Base-by-base conservation (phyloP, 2,329 filamentous ascomycete genomes). In the Cercospora sojina region DNA sequence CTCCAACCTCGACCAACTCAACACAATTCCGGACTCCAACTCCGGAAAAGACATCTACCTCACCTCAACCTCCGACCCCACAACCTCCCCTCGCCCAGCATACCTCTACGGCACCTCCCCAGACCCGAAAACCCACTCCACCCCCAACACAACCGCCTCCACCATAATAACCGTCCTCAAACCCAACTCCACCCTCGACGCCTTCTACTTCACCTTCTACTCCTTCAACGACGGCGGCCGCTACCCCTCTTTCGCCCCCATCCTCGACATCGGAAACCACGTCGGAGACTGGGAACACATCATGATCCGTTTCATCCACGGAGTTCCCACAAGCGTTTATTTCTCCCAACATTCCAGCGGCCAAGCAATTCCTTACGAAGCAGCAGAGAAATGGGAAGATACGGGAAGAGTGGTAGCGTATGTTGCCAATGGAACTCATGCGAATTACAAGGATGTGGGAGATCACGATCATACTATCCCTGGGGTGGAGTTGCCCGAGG, bases 391-490 rank as follows among this genome's bases (percentile, higher is more conserved):
- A 72, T 69, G 66, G 49, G 60, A 70, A 16, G 18, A 23, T 13
- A 75, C 79, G 53, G 83, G 82, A 31, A 59, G 77, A 65, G 87
- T 88, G 1, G 77, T 89, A 31, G 79, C 80, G 25, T 90, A 87
- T 75, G 84, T 83, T 1, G 83, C 84, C 0, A 85, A 85, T 58
- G 88, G 88, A 8, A 85, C 83, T 0, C 88, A 91, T 75, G 88
- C 88, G 8, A 87, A 86, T 72, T 90, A 90, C 74, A 86, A 87
- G 18, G 85, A 83, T 6, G 59, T 77, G 12, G 88, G 87, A 2
- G 80, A 78, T 1, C 88, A 90, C 71, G 87, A 89, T 73, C 87
- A 90, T 72, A 84, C 84, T 0, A 87, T 90, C 63, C 87, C 88
- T 0, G 82, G 86, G 64, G 64, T 88, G 18, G 86, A 88, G 65